Conservation (phyloP, 2,329 filamentous ascomycete genomes). For the Sporothrix curviconia region DNA sequence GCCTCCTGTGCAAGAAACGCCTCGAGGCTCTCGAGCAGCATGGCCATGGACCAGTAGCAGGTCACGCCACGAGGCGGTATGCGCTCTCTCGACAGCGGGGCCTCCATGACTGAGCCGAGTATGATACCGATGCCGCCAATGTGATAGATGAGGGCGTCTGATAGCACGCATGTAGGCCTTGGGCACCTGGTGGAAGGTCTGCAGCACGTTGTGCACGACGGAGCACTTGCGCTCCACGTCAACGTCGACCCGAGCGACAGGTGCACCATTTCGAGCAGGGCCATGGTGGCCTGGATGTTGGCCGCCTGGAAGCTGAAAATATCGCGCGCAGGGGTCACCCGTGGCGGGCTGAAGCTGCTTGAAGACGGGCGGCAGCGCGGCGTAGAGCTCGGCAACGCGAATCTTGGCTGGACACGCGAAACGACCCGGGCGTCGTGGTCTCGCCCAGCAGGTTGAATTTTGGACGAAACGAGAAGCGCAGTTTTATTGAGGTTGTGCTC, state of each 20-base stretch:
- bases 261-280: constrained; percentile 28
- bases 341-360: constrained; percentile 25
- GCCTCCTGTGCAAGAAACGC: constrained; percentile 16
- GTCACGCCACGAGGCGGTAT: constrained; percentile 23
- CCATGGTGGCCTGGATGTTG: constrained; percentile 31
- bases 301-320: constrained; percentile 31
- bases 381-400: constrained; percentile 25
- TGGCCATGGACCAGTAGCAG: constrained; percentile 28
- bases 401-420: constrained; percentile 16
- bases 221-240: constrained; percentile 27
- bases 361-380: constrained; percentile 24
- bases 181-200: constrained; percentile 24
- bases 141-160: constrained; percentile 29
- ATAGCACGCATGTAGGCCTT: constrained; percentile 26
- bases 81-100: constrained; percentile 25
- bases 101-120: constrained; percentile 30
- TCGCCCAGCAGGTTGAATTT: constrained; percentile 17
- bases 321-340: constrained; percentile 25
- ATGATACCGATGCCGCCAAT: constrained; percentile 30
- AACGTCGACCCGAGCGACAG: constrained; percentile 23
- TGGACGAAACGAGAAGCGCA: constrained; percentile 15
- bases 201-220: constrained; percentile 27
- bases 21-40: constrained; percentile 24
- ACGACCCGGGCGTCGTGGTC: constrained; percentile 13
- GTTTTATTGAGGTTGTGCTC: constrained; percentile 37